Evolutionary conservation across 305 asterid genomes (phyloP), one percentile per base, ranked within the genome.

Genomic region (Fraxinus albicans): DNA sequence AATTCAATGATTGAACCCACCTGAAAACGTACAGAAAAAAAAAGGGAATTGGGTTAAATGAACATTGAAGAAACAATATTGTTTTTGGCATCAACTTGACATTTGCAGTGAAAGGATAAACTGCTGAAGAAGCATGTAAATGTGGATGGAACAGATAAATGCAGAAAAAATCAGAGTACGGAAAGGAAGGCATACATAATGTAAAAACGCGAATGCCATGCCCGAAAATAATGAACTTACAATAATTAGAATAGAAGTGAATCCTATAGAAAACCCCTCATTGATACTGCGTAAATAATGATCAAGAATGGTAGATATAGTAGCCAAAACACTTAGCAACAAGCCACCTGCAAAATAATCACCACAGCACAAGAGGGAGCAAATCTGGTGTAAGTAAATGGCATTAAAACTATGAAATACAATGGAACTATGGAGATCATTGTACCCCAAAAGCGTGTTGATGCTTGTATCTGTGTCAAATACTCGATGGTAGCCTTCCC

Each of bases 371-470:
- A 77, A 13, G 74, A 19, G 55, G 50, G 70, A 34, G 67, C 38
- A 53, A 47, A 55, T 21, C 67, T 23, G 63, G 84, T 75, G 31
- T 15, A 40, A 53, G 35, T 40, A 60, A 33, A 70, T 1, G 33
- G 34, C 73, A 25, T 65, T 63, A 63, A 13, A 7, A 63, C 72
- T 23, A 47, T 10, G 69, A 35, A 19, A 53, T 73, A 13, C 8
- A 29, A 27, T 19, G 60, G 42, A 33, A 67, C 25, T 33, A 31
- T 50, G 74, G 82, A 70, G 13, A 76, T 19, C 81, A 77, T 19
- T 83, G 80, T 90, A 96, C 99, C 99, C 99, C 99, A 96, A 84
- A 96, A 94, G 69, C 98, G 99, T 12, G 99, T 94, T 35, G 99
- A 96, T 69, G 97, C 95, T 90, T 96, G 99, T 87, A 96, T 87